Evolutionary conservation across 2,329 filamentous ascomycete genomes (phyloP).

Genomic region (Dendryphion nanum): DNA sequence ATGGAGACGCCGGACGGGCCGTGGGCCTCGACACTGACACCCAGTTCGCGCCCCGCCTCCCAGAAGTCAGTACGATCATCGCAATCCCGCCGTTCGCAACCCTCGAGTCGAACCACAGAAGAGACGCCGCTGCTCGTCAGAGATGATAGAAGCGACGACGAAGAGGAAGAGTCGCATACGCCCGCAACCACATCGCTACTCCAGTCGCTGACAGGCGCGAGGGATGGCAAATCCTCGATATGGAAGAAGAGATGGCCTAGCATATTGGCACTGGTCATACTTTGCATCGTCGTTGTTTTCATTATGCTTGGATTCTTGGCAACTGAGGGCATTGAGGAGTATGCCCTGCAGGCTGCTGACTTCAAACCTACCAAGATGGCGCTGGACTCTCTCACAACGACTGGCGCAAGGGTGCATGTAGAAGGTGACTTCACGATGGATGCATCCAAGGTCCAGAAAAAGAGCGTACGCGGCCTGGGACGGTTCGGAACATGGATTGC

Average conservation of each 20-base stretch:
- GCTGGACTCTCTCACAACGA: conserved; percentile 77
- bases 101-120: conserved; percentile 36
- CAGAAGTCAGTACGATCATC: conserved; percentile 35
- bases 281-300: conserved; percentile 62
- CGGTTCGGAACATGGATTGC: conserved; percentile 78
- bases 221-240: conserved; percentile 22
- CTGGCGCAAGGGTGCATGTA: conserved; percentile 75
- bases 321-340: conserved; percentile 77
- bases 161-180: conserved; percentile 21
- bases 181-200: conserved; percentile 38
- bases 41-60: conserved; percentile 39
- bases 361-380: conserved; percentile 82
- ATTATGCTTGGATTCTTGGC: conserved; percentile 85
- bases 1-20: conserved; percentile 36
- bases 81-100: conserved; percentile 28
- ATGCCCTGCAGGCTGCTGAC: conserved; percentile 78
- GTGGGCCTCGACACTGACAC: conserved; percentile 36
- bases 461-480: conserved; percentile 72
- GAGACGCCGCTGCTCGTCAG: conserved; percentile 40
- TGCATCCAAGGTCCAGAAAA: conserved; percentile 69
- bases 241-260: conserved; percentile 69
- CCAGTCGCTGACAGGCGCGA: conserved; percentile 27
- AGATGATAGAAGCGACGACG: conserved; percentile 23
- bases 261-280: conserved; percentile 66
- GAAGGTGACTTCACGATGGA: conserved; percentile 82